Conservation (phyloP, 2,329 filamentous ascomycete genomes). For the Penicillium brevicompactum region DNA sequence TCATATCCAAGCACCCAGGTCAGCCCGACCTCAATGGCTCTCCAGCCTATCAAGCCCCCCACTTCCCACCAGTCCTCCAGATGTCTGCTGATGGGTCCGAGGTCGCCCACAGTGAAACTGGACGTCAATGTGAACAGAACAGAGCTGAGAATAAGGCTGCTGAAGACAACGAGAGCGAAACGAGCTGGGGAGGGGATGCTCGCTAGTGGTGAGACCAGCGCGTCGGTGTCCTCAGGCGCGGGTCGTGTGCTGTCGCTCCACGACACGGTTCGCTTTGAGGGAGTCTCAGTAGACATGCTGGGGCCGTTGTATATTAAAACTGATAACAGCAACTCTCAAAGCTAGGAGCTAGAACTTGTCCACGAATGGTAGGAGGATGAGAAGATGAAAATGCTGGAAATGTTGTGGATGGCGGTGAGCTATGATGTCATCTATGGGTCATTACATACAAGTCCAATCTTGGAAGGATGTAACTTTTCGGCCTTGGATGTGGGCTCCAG, state of each 20-base stretch:
- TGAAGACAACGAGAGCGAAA: constrained; percentile 51
- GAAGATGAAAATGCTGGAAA: constrained; percentile 4
- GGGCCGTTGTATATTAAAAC: not conserved
- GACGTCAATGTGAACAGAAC: constrained; percentile 65
- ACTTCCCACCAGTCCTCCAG: constrained; percentile 66
- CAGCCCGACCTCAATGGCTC: constrained; percentile 67
- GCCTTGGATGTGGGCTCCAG: not conserved
- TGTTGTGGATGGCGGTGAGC: constrained; percentile 28
- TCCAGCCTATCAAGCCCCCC: constrained; percentile 55
- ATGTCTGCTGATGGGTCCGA: constrained; percentile 67
- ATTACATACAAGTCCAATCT: constrained; percentile 17
- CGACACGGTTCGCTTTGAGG: constrained; percentile 26
- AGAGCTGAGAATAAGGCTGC: constrained; percentile 64
- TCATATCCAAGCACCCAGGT: constrained; percentile 77
- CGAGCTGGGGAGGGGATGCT: constrained; percentile 39
- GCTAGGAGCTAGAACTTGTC: not conserved
- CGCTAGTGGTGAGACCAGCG: constrained; percentile 21
- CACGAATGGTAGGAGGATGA: not conserved
- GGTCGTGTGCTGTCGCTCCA: constrained; percentile 6
- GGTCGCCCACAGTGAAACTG: constrained; percentile 63
- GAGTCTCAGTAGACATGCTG: constrained; percentile 17
- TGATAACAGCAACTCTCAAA: not conserved
- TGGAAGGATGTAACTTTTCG: constrained; percentile 4
- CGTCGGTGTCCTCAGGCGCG: constrained; percentile 13
- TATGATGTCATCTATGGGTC: constrained; percentile 38